Conservation (phyloP, 2,329 filamentous ascomycete genomes). For the Corinectria fuckeliana region DNA sequence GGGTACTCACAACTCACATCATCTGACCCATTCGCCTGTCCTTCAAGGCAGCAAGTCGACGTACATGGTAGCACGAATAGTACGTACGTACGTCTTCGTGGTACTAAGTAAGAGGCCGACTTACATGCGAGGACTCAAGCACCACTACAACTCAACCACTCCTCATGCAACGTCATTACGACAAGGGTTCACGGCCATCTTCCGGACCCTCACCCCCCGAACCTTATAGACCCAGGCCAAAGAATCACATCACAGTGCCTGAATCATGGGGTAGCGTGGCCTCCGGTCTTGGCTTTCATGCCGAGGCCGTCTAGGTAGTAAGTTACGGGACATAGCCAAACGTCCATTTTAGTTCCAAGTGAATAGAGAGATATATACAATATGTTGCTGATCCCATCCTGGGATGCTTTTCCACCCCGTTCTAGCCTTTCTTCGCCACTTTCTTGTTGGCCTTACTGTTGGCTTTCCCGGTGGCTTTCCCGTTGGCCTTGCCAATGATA, state of each 20-base stretch:
- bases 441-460: background rate
- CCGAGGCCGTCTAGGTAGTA: background rate
- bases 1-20: background rate
- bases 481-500: slow-evolving; percentile 21
- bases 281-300: background rate
- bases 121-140: slow-evolving; percentile 23
- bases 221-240: slow-evolving; percentile 24
- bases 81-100: too few species aligned
- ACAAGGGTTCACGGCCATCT: slow-evolving; percentile 35
- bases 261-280: background rate
- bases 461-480: slow-evolving; percentile 4
- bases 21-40: too few species aligned
- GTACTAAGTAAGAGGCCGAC: background rate
- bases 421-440: slow-evolving; percentile 25
- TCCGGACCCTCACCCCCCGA: slow-evolving; percentile 30
- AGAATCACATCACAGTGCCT: slow-evolving; percentile 14
- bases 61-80: too few species aligned
- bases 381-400: background rate
- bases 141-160: background rate
- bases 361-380: slow-evolving; percentile 2
- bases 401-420: slow-evolving; percentile 17
- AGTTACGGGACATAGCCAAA: background rate
- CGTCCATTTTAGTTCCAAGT: background rate
- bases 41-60: background rate
- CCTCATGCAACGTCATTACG: background rate